These are phyloP conservation scores for Populus nigra DNA, from an alignment of 345 rosid species.

Conservation along the genomic window DNA sequence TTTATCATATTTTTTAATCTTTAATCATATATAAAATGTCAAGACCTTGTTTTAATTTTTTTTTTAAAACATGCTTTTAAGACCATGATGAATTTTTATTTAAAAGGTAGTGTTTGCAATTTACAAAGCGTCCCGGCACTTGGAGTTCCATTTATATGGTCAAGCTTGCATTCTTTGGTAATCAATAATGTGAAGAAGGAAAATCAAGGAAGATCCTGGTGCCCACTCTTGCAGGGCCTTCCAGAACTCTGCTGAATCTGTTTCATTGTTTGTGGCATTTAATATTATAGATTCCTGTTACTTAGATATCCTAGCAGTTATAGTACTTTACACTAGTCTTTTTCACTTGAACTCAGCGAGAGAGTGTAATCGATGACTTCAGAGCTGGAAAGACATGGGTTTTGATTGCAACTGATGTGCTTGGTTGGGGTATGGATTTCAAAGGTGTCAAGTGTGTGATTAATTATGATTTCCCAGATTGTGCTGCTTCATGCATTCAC, in stretches of 20 bases:
- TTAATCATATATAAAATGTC: no score
- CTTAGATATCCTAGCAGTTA: neutral
- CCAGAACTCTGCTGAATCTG: no score
- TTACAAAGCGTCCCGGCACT: no score
- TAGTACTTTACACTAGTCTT: conserved; percentile 1
- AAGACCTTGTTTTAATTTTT: no score
- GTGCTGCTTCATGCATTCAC: conserved; percentile 85
- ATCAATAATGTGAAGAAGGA: neutral
- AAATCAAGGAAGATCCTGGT: neutral
- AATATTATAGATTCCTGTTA: neutral
- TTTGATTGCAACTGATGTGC: conserved; percentile 88
- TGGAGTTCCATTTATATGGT: no score
- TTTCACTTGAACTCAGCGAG: conserved; percentile 52
- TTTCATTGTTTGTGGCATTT: neutral
- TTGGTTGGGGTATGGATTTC: conserved; percentile 98
- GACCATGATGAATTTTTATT: no score
- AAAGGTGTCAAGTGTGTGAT: conserved; percentile 90
- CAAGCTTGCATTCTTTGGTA: neutral
- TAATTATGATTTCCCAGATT: conserved; percentile 92
- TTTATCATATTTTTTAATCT: no score
- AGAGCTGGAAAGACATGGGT: conserved; percentile 91
- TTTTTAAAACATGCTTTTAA: no score
- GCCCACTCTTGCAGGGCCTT: neutral
- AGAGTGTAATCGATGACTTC: conserved; percentile 75
- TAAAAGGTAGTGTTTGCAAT: no score